Evolutionary conservation across 2,329 filamentous ascomycete genomes (phyloP), one percentile per base, ranked within the genome.

Genomic region (Fonsecaea nubica): DNA sequence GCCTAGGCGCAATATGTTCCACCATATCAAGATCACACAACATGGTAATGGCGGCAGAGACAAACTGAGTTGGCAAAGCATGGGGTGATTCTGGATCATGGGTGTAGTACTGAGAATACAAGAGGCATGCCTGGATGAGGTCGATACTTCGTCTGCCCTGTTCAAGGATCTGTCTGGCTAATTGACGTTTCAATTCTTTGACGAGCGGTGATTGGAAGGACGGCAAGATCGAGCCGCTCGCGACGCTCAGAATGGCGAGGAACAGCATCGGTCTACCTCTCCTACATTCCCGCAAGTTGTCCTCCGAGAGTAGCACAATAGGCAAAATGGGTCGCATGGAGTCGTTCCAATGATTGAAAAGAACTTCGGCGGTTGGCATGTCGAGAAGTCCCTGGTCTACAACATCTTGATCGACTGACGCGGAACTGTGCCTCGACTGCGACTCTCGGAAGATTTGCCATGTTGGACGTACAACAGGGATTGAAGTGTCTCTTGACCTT

Each of bases 1-100:
- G 69, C 78, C 75, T 65, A 71, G 65, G 69, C 74, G 30, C 8
- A 1, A 30, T 40, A 0, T 30, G 38, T 18, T 52, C 50, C 6
- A 30, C 9, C 15, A 65, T 13, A 18, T 13, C 50, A 21, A 65
- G 48, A 57, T 65, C 63, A 40, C 42, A 61, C 12, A 18, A 40
- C 58, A 65, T 65, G 13, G 58, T 48, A 9, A 62, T 54, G 18
- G 63, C 63, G 12, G 58, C 50, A 8, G 63, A 53, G 12, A 62
- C 50, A 55, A 55, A 62, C 9, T 56, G 63, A 35, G 57, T 65
- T 8, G 25, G 53, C 15, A 38, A 21, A 21, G 18, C 55, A 13
- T 30, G 21, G 1, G 42, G 9, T 5, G 63, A 42, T 18, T 35
- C 58, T 13, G 58, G 9, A 3, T 58, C 45, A 15, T 32, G 48